These are phyloP conservation scores for Sugiyamaella novakii DNA, from an alignment of 1,139 yeast species.

Conservation along the genomic window DNA sequence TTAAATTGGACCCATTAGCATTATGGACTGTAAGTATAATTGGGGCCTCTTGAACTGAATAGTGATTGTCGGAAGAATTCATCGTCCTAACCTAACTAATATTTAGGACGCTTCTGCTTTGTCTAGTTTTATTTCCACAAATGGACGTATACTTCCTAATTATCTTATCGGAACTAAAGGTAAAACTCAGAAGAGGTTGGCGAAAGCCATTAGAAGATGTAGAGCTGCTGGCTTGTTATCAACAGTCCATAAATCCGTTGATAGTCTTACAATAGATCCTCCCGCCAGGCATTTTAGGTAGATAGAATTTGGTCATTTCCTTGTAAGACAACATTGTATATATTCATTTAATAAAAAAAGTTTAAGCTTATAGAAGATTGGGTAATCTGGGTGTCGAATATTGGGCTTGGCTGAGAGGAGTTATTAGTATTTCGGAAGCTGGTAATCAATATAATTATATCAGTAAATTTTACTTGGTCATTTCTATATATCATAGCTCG, in stretches of 20 bases:
- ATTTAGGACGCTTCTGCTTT: conserved; percentile 54
- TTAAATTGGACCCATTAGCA: conserved; percentile 38
- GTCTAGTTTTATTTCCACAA: conserved; percentile 56
- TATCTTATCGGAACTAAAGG: conserved; percentile 58
- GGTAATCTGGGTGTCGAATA: too few species aligned
- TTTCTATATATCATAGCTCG: too few species aligned
- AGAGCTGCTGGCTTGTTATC: conserved; percentile 70
- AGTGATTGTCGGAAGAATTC: too few species aligned
- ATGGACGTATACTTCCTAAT: conserved; percentile 69
- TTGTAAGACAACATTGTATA: too few species aligned
- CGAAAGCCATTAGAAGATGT: conserved; percentile 68
- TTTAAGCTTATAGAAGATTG: too few species aligned
- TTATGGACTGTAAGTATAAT: conserved; percentile 17
- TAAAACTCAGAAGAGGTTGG: conserved; percentile 59
- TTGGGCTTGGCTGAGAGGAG: too few species aligned
- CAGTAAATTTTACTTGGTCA: too few species aligned
- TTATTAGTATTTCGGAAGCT: too few species aligned
- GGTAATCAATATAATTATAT: too few species aligned
- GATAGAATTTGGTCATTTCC: too few species aligned
- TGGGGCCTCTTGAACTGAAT: not conserved
- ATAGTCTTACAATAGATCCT: conserved; percentile 25
- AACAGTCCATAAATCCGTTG: conserved; percentile 57
- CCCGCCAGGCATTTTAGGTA: conserved; percentile 17
- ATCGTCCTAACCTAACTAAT: too few species aligned
- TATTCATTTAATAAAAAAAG: not conserved